Conservation (phyloP, 805 yeast genomes). For the Starmerella gropengiesseri region DNA sequence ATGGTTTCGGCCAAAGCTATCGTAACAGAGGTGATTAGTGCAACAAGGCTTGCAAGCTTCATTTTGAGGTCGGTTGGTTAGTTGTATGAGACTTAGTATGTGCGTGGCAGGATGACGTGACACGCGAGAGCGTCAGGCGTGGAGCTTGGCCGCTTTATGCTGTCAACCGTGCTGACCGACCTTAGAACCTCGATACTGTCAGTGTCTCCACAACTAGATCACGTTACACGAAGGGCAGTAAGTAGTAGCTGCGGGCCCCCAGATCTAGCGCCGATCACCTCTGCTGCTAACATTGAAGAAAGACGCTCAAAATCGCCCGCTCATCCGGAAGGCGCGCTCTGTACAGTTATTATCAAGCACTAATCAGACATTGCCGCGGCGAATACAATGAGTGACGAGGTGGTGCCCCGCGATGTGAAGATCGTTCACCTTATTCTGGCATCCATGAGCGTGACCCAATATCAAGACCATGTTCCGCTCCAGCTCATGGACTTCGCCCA, state of each 20-base stretch:
- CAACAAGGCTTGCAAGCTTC: slow-evolving; percentile 12
- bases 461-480: slow-evolving; percentile 91
- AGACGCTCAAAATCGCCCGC: no score
- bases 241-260: no score
- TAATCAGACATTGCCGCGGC: no score
- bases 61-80: not conserved
- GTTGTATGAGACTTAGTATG: not conserved
- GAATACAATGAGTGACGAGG: slow-evolving; percentile 18
- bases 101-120: not conserved
- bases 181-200: no score
- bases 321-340: no score
- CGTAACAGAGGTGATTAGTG: slow-evolving; percentile 12
- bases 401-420: slow-evolving; percentile 77
- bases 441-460: slow-evolving; percentile 80
- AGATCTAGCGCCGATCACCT: no score
- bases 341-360: no score
- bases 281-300: no score
- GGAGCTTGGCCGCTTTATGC: no score
- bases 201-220: no score
- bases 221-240: not conserved
- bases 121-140: no score
- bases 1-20: slow-evolving; percentile 34
- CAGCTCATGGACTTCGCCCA: slow-evolving; percentile 97
- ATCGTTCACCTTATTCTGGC: slow-evolving; percentile 83
- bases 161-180: no score